phyloP scores from a whole-genome alignment of 139 green algal genomes.

The Asterochloris sp. region DNA sequence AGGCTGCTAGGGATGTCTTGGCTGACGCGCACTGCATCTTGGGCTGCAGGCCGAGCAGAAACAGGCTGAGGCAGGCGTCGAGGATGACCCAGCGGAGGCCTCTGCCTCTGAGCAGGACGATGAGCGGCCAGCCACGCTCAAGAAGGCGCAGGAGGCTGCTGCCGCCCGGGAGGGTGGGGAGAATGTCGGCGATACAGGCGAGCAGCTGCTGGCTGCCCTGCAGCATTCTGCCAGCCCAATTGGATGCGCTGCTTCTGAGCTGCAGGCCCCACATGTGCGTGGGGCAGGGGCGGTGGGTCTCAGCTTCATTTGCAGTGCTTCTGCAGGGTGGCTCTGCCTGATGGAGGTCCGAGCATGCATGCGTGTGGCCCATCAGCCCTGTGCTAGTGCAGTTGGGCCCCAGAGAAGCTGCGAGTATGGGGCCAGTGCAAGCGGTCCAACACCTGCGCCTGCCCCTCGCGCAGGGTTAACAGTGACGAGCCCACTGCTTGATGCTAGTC shows the following conservation, averaged over 20 bases:
- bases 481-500: too few species aligned
- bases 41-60: background rate
- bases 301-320: background rate
- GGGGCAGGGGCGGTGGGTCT: background rate
- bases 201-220: background rate
- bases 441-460: too few species aligned
- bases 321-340: background rate
- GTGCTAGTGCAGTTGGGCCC: too few species aligned
- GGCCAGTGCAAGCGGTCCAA: too few species aligned
- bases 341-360: too few species aligned
- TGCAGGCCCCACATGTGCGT: too few species aligned
- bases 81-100: background rate
- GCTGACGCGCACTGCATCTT: background rate
- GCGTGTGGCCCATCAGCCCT: too few species aligned
- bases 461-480: too few species aligned
- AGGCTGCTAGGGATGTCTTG: background rate
- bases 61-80: background rate
- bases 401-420: too few species aligned
- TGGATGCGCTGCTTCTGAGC: background rate
- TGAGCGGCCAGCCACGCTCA: constrained; percentile 22
- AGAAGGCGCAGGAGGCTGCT: constrained; percentile 46
- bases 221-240: background rate
- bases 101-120: background rate
- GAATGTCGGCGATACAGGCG: constrained; percentile 4
- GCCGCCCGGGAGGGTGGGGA: constrained; percentile 29